phyloP scores from a whole-genome alignment of 2,329 filamentous ascomycete species.

The Leptographium wingfieldii region DNA sequence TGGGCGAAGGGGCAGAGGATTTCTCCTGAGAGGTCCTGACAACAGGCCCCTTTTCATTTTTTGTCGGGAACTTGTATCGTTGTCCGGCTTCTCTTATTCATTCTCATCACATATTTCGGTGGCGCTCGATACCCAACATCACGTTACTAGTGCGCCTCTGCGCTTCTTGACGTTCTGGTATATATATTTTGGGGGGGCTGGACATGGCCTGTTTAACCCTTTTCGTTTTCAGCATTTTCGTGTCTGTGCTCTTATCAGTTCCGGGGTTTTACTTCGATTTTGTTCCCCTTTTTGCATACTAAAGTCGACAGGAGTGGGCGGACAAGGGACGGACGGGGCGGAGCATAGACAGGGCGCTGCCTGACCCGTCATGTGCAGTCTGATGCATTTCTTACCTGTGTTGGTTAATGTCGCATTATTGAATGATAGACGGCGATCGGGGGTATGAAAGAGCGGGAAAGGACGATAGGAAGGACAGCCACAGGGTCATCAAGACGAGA shows the following conservation, averaged over 20 bases:
- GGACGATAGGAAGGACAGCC: background rate
- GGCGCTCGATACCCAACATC: conserved; percentile 1
- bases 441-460: background rate
- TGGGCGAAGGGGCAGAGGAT: conserved; percentile 14
- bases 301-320: background rate
- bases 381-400: background rate
- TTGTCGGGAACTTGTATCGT: background rate
- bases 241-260: conserved; percentile 1
- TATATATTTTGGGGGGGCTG: background rate
- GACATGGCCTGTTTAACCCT: background rate
- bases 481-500: background rate
- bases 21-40: conserved; percentile 13
- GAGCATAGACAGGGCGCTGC: background rate
- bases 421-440: background rate
- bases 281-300: background rate
- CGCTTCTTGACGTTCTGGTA: background rate
- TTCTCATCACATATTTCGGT: background rate
- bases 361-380: background rate
- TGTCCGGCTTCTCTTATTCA: background rate
- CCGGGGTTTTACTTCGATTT: background rate
- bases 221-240: background rate
- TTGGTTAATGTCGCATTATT: background rate
- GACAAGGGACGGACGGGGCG: background rate
- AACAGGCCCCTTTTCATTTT: background rate
- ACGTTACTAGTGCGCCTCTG: background rate